These are phyloP conservation scores for Drechslerella coelobrocha DNA, from an alignment of 2,329 filamentous ascomycete genomes.

Conservation along the genomic window DNA sequence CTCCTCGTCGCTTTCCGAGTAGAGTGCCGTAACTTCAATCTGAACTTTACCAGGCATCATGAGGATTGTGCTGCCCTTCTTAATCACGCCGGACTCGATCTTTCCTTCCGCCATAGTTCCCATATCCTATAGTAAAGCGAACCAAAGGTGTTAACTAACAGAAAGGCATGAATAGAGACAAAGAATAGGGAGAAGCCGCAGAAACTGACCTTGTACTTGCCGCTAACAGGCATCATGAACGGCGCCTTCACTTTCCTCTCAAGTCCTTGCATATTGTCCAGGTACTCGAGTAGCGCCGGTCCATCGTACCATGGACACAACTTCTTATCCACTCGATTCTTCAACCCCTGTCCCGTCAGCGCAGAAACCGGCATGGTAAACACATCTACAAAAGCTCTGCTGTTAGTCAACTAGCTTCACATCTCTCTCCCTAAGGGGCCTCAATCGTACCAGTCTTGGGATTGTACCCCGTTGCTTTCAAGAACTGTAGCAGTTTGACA, in stretches of 20 bases:
- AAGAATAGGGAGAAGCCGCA: not conserved
- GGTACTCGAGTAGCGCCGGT: slow-evolving; percentile 89
- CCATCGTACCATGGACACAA: slow-evolving; percentile 83
- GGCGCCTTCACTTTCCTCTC: slow-evolving; percentile 96
- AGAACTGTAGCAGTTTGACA: slow-evolving; percentile 82
- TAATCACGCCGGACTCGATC: slow-evolving; percentile 91
- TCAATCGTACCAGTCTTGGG: slow-evolving; percentile 73
- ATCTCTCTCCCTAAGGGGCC: not conserved
- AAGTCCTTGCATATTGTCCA: slow-evolving; percentile 90
- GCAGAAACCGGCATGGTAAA: slow-evolving; percentile 96
- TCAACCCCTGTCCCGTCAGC: slow-evolving; percentile 84
- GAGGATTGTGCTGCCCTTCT: slow-evolving; percentile 82
- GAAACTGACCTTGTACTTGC: slow-evolving; percentile 74
- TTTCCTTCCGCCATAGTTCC: slow-evolving; percentile 98
- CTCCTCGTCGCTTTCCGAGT: slow-evolving; percentile 96
- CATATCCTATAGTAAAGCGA: slow-evolving; percentile 69
- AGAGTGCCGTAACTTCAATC: slow-evolving; percentile 81
- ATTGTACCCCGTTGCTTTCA: slow-evolving; percentile 93
- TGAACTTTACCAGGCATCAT: slow-evolving; percentile 96
- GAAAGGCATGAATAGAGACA: no score
- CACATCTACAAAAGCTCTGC: slow-evolving; percentile 67
- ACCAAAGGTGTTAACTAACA: no score
- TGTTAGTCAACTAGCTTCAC: slow-evolving; percentile 26
- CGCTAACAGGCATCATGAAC: slow-evolving; percentile 98
- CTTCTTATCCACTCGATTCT: slow-evolving; percentile 79